Base-by-base conservation (phyloP, 768 basidiomycete genomes). In the Lentinula detonsa region DNA sequence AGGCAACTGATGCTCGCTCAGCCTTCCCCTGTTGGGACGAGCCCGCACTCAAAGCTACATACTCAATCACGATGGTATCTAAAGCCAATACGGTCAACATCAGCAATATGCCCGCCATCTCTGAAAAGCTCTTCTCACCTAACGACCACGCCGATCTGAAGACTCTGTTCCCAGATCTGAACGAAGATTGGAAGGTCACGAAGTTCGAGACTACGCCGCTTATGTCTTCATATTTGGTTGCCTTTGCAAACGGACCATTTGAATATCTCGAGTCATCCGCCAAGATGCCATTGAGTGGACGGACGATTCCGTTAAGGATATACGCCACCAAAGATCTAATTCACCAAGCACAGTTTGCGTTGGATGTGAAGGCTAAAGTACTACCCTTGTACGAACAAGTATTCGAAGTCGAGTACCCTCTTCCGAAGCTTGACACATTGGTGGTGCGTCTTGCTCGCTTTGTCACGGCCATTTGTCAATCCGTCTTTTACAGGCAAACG, bases 1-100 rank as follows among this genome's bases (percentile, higher is more conserved):
- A 96, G 88, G 87, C 95, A 42, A 96, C 91, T 43, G 87, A 87
- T 62, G 95, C 95, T 8, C 79, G 95, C 54, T 81, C 84, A 45
- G 85, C 88, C 5, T 91, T 93, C 68, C 85, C 85, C 18, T 85
- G 84, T 73, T 90, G 85, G 84, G 89, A 91, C 67, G 89, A 91
- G 66, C 90, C 89, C 9, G 74, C 76, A 35, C 75, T 90, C 65
- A 91, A 91, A 70, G 85, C 88, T 1, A 87, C 82, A 16, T 85
- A 81, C 67, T 59, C 77, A 0, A 74, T 87, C 64, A 81, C 79
- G 11, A 77, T 89, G 74, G 73, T 90, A 65, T 84, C 85, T 10
- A 78, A 81, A 60, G 70, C 71, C 34, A 77, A 80, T 61, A 82
- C 84, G 28, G 80, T 80, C 66, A 83, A 79, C 65, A 73, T 91